Evolutionary conservation across 306 rosid genomes (phyloP).

Genomic region (Trifolium repens): DNA sequence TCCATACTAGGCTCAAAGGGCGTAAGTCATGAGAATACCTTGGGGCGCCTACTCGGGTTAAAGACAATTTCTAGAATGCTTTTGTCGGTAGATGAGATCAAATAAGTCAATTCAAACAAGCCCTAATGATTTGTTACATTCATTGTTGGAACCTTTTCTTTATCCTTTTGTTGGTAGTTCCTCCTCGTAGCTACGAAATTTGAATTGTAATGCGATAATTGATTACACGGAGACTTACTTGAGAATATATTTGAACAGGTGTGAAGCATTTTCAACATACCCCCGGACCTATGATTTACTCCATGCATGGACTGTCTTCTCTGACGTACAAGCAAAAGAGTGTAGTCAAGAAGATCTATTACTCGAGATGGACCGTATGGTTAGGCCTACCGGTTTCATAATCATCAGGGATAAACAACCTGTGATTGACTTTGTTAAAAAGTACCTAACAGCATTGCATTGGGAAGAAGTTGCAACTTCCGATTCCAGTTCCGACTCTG

Average conservation of each 20-base stretch:
- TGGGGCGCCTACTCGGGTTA: background rate
- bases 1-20: too few relatives aligned
- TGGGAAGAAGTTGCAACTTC: conserved; percentile 80
- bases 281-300: conserved; percentile 89
- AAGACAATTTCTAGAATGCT: too few relatives aligned
- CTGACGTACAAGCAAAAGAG: conserved; percentile 69
- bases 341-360: conserved; percentile 78
- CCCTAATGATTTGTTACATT: background rate
- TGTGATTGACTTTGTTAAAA: conserved; percentile 73
- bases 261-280: conserved; percentile 85
- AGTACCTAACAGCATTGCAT: conserved; percentile 72
- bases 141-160: background rate
- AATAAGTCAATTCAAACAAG: too few relatives aligned
- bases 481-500: conserved; percentile 62
- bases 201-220: conserved; percentile 26
- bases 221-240: conserved; percentile 26
- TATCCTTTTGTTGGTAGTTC: background rate
- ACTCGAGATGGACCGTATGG: conserved; percentile 86
- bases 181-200: background rate
- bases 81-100: too few relatives aligned
- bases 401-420: conserved; percentile 72
- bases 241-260: conserved; percentile 52
- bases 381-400: conserved; percentile 83
- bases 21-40: background rate
- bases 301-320: conserved; percentile 81